Percentiles rank a stretch among this genome's conserved stretches.
Evolutionary conservation across 2,329 filamentous ascomycete species (phyloP).

Genomic region (Cladosporium sp.): DNA sequence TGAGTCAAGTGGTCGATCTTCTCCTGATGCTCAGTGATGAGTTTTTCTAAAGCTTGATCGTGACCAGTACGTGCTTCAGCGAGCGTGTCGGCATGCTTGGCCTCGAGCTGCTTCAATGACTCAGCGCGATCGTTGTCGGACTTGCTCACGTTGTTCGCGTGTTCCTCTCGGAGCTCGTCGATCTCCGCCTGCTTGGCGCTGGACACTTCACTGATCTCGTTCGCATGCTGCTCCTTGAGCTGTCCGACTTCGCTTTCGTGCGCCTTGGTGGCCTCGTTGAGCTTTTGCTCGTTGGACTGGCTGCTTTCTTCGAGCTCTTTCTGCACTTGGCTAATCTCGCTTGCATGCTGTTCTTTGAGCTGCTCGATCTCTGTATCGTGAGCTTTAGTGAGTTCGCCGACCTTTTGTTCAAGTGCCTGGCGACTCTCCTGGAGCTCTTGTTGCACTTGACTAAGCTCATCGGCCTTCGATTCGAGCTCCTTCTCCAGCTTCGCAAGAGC

Average conservation of each 20-base stretch:
- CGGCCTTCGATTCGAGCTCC: slow-evolving; percentile 13
- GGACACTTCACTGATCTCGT: slow-evolving; percentile 11
- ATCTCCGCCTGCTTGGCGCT: not conserved
- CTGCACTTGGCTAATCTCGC: not conserved
- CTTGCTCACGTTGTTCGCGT: not conserved
- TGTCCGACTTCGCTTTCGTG: slow-evolving; percentile 20
- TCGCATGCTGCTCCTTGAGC: slow-evolving; percentile 10
- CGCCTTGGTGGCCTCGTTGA: slow-evolving; percentile 12
- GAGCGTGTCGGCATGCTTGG: slow-evolving; percentile 4
- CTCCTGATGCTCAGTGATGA: slow-evolving; percentile 27
- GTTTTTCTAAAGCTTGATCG: slow-evolving; percentile 21
- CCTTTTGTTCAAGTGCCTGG: not conserved
- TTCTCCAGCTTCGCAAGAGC: slow-evolving; percentile 19
- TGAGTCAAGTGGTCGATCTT: slow-evolving; percentile 1
- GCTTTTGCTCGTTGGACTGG: not conserved
- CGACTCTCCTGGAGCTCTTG: not conserved
- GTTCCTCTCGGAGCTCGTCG: slow-evolving; percentile 6
- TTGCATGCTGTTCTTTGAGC: slow-evolving; percentile 16
- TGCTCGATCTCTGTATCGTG: slow-evolving; percentile 16
- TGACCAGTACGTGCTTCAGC: not conserved
- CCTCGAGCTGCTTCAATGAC: not conserved
- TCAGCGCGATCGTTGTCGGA: not conserved
- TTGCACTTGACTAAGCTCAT: not conserved
- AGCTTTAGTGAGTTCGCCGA: slow-evolving; percentile 4
- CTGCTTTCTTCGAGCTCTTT: not conserved